Evolutionary conservation across 2,329 filamentous ascomycete genomes (phyloP), one percentile per base, ranked within the genome.

Genomic region (Hypomyces perniciosus): DNA sequence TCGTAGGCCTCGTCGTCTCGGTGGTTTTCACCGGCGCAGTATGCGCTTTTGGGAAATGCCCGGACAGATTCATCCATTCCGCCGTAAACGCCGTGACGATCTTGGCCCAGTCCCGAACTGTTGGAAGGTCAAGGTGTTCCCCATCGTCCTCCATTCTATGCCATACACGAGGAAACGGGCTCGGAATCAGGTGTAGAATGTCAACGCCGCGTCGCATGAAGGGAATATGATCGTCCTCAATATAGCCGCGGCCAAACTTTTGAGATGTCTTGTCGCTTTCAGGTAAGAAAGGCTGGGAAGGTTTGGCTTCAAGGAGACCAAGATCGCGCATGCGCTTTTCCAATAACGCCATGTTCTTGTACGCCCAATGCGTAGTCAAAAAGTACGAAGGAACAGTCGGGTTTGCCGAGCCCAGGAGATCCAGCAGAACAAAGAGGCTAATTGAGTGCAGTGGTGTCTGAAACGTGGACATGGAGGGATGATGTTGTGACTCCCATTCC

Each of bases 341-440:
- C 12, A 95, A 71, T 2, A 72, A 70, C 1, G 88, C 85, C 74
- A 97, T 81, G 53, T 80, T 78, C 58, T 81, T 75, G 67, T 97
- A 97, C 1, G 91, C 90, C 92, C 92, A 96, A 65, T 97, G 92
- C 0, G 92, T 96, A 1, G 85, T 86, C 53, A 84, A 78, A 66
- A 95, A 96, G 71, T 92, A 96, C 1, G 89, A 95, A 1, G 90
- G 90, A 1, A 99, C 78, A 0, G 62, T 71, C 0, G 91, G 90
- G 39, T 80, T 68, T 8, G 79, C 70, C 0, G 81, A 72, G 7
- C 93, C 93, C 0, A 97, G 81, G 7, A 97, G 78, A 66, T 97
- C 93, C 30, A 97, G 80, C n/a, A 97, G 81, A 7, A 97, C 77
- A 65, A 97, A 96, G 8, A 97, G 78, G 49, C 84, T 85, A 62